A percentile compares a stretch with the other conserved stretches of the same genome.
Evolutionary conservation across 257 asterid species (phyloP).

Genomic region (Thymus mandschuricus): DNA sequence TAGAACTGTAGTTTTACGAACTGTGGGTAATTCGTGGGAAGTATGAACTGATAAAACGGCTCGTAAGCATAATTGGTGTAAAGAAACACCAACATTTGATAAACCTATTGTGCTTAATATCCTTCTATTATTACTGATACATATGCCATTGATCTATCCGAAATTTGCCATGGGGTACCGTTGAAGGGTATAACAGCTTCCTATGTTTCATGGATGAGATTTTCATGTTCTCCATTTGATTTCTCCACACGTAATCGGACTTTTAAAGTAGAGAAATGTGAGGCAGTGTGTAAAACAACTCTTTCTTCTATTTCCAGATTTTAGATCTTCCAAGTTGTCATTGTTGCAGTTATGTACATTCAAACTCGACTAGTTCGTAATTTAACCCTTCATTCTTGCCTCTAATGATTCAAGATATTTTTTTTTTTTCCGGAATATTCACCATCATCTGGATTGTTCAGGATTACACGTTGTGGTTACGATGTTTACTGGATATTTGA

Average conservation of each 20-base stretch:
- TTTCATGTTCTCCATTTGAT: background rate
- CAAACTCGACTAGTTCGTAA: background rate
- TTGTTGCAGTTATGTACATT: background rate
- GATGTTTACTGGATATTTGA: constrained; percentile 88
- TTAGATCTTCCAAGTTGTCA: constrained; percentile 7
- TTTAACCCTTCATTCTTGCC: background rate
- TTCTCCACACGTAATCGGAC: too few relatives aligned
- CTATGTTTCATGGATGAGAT: background rate
- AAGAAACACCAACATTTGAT: background rate
- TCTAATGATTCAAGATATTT: constrained; percentile 3
- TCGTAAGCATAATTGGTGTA: background rate
- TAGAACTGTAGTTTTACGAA: background rate
- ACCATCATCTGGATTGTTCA: constrained; percentile 39
- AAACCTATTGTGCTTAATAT: background rate
- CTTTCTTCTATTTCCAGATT: background rate
- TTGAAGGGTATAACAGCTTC: background rate
- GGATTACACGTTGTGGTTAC: constrained; percentile 81
- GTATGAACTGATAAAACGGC: background rate
- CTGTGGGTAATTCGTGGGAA: background rate
- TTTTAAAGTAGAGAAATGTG: background rate
- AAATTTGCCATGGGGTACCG: background rate
- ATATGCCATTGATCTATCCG: too few relatives aligned
- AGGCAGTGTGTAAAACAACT: background rate
- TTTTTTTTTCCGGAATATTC: background rate
- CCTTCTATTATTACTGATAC: too few relatives aligned